A percentile compares a stretch with the other conserved stretches of the same genome.
Conservation (phyloP, 1,139 yeast species). For the Geotrichum restrictum region DNA sequence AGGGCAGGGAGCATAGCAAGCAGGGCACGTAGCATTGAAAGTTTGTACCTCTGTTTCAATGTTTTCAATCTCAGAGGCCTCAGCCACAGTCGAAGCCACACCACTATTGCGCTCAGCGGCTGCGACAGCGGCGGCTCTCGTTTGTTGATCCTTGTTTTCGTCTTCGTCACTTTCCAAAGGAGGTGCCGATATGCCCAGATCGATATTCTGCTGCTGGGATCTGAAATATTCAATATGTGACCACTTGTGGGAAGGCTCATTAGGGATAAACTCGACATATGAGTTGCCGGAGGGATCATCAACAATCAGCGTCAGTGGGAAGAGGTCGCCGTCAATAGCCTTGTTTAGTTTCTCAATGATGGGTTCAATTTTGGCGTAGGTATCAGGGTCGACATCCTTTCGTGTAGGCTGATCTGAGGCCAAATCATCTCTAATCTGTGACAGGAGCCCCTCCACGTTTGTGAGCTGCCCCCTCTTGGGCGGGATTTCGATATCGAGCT, state of each 20-base stretch:
- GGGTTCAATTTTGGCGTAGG: slow-evolving; percentile 67
- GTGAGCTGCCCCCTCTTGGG: slow-evolving; percentile 92
- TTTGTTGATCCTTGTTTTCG: background rate
- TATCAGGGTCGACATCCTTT: slow-evolving; percentile 64
- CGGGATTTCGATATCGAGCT: slow-evolving; percentile 90
- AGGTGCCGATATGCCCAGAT: slow-evolving; percentile 78
- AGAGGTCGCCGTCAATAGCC: slow-evolving; percentile 57
- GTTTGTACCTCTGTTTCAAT: slow-evolving; percentile 86
- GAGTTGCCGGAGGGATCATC: slow-evolving; percentile 98
- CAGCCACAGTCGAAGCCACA: slow-evolving; percentile 29
- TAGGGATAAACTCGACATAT: slow-evolving; percentile 89
- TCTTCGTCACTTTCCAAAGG: slow-evolving; percentile 50
- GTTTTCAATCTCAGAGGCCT: slow-evolving; percentile 76
- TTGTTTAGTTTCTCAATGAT: slow-evolving; percentile 59
- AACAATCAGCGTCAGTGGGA: slow-evolving; percentile 74
- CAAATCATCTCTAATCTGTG: slow-evolving; percentile 82
- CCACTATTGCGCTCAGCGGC: slow-evolving; percentile 27
- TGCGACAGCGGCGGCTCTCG: slow-evolving; percentile 35
- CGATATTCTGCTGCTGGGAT: slow-evolving; percentile 83
- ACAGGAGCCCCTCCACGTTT: slow-evolving; percentile 81
- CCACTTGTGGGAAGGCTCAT: slow-evolving; percentile 90
- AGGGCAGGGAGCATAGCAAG: slow-evolving; percentile 69
- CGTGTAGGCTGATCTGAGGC: slow-evolving; percentile 77
- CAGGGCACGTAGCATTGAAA: slow-evolving; percentile 87
- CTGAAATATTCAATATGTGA: slow-evolving; percentile 77